Evolutionary conservation across 2,329 filamentous ascomycete genomes (phyloP).

Genomic region (Cladosporium sp.): DNA sequence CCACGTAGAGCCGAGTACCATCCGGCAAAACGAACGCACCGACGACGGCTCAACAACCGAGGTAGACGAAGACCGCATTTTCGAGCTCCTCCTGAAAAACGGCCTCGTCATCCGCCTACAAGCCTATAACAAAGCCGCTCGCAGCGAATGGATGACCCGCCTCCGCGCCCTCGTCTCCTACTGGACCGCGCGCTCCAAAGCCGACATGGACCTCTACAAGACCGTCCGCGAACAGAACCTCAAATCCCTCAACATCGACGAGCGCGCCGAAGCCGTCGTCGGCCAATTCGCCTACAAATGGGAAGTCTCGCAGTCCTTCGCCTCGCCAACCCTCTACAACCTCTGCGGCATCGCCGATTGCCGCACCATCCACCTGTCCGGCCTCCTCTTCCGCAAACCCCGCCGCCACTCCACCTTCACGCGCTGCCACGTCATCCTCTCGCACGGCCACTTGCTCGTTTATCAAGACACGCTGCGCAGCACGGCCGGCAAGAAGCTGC

Average conservation of each 20-base stretch:
- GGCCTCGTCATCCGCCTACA: constrained; percentile 54
- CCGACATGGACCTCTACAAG: constrained; percentile 54
- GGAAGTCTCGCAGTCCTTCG: constrained; percentile 59
- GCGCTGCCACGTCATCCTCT: constrained; percentile 54
- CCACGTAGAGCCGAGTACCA: constrained; percentile 31
- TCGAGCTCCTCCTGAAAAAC: constrained; percentile 58
- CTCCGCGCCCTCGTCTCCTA: constrained; percentile 53
- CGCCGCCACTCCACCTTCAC: constrained; percentile 57
- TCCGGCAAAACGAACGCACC: constrained; percentile 16
- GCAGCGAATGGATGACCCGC: constrained; percentile 57
- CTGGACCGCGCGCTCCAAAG: constrained; percentile 52
- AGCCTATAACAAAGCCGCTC: constrained; percentile 50
- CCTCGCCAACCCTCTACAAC: constrained; percentile 60
- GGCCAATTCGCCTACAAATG: constrained; percentile 62
- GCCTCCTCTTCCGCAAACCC: constrained; percentile 58
- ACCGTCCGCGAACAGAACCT: constrained; percentile 53
- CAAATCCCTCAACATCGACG: constrained; percentile 55
- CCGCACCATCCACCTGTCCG: constrained; percentile 56
- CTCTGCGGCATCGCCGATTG: constrained; percentile 60
- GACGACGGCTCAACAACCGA: constrained; percentile 50
- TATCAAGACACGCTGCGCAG: constrained; percentile 55
- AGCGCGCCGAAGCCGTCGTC: constrained; percentile 58
- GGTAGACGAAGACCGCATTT: constrained; percentile 51
- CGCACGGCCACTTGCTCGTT: constrained; percentile 54
- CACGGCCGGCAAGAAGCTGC: constrained; percentile 48